Conservation (phyloP, 129 eudicot species). For the Flaveria bidentis region DNA sequence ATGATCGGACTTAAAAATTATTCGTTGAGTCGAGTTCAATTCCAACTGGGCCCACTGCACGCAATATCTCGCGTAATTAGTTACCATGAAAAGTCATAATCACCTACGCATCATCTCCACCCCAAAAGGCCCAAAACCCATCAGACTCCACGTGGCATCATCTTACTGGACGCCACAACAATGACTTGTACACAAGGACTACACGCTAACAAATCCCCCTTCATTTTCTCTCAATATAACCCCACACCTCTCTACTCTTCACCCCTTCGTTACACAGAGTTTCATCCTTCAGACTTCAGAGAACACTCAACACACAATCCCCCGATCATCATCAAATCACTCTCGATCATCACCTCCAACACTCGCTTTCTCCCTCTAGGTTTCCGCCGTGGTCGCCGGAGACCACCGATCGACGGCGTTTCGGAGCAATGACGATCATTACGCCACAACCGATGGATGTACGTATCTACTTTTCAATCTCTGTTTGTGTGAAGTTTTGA, state of each 20-base stretch:
- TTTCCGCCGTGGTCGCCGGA: conserved; percentile 1
- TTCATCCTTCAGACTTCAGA: conserved; percentile 14
- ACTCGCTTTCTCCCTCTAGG: conserved; percentile 20
- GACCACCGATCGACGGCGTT: conserved; percentile 44
- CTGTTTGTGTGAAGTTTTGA: conserved; percentile 23
- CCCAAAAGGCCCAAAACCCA: not conserved
- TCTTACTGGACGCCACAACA: not conserved
- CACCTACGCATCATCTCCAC: conserved; percentile 1
- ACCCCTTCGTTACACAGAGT: conserved; percentile 21
- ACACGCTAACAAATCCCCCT: not conserved
- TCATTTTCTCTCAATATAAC: conserved; percentile 25
- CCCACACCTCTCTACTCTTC: conserved; percentile 19
- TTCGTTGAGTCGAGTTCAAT: not conserved
- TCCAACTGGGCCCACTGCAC: not conserved
- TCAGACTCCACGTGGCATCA: conserved; percentile 14
- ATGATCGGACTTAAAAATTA: too few relatives aligned
- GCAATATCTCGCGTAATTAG: conserved; percentile 10
- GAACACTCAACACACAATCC: conserved; percentile 7
- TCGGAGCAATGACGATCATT: conserved; percentile 70
- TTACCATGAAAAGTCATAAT: conserved; percentile 13
- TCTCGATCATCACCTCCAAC: conserved; percentile 21
- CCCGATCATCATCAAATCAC: conserved; percentile 9
- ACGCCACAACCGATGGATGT: conserved; percentile 87
- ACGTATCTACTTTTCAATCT: conserved; percentile 23
- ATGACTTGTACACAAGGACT: conserved; percentile 33